Percentiles rank a stretch among this genome's conserved stretches.
Evolutionary conservation across 1,284 basidiomycete genomes (phyloP).

Genomic region (Austroboletus novae-zelandiae): DNA sequence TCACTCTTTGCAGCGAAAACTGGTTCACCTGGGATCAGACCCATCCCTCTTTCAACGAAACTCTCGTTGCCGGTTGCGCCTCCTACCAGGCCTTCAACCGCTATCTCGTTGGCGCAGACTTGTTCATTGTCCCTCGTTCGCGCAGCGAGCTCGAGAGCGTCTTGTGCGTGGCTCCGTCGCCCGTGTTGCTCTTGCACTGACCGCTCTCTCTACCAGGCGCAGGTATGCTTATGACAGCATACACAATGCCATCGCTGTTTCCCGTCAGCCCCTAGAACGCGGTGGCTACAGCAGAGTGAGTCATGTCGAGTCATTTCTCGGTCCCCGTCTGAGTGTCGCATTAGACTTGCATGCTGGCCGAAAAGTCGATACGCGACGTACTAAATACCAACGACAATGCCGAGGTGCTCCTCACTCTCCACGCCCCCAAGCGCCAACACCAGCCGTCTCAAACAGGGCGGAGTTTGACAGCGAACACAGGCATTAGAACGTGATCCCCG

Average conservation of each 20-base stretch:
- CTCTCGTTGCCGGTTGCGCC: constrained; percentile 66
- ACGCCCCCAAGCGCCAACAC: constrained; percentile 28
- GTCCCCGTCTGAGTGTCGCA: neutral
- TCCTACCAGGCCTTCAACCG: constrained; percentile 63
- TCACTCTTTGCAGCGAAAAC: constrained; percentile 46
- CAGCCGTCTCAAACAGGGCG: constrained; percentile 18
- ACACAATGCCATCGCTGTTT: constrained; percentile 72
- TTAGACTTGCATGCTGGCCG: constrained; percentile 67
- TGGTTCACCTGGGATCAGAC: constrained; percentile 65
- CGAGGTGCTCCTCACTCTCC: constrained; percentile 59
- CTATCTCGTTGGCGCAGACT: constrained; percentile 58
- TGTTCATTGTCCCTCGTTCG: constrained; percentile 66
- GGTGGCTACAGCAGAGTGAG: constrained; percentile 75
- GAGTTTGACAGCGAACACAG: constrained; percentile 14
- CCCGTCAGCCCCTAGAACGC: constrained; percentile 58
- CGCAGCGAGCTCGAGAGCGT: constrained; percentile 66
- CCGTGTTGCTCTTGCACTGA: neutral
- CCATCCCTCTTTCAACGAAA: constrained; percentile 67
- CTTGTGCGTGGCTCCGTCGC: constrained; percentile 40
- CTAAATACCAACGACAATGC: constrained; percentile 67
- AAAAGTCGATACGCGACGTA: constrained; percentile 65
- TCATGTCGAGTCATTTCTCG: constrained; percentile 10
- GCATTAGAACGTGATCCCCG: constrained; percentile 27
- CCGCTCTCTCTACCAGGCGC: constrained; percentile 40
- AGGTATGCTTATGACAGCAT: constrained; percentile 76